phyloP scores from a whole-genome alignment of 2,329 filamentous ascomycete genomes.

The Xylaria sp. region DNA sequence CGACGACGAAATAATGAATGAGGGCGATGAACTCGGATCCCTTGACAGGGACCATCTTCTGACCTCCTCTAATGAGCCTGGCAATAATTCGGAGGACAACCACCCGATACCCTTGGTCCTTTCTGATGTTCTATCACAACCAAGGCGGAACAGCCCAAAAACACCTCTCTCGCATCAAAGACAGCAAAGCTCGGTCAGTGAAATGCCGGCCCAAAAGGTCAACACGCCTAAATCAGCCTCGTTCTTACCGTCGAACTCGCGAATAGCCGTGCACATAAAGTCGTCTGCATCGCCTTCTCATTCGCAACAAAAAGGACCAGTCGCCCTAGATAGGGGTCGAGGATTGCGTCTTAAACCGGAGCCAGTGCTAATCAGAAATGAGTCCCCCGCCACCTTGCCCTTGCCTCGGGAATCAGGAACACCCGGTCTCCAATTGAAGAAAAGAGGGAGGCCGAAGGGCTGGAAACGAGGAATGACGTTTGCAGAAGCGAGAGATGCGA shows the following conservation, averaged over 20 bases:
- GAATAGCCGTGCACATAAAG: slow-evolving; percentile 33
- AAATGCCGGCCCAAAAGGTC: slow-evolving; percentile 4
- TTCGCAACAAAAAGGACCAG: slow-evolving; percentile 10
- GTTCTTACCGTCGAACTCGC: slow-evolving; percentile 9
- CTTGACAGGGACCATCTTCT: not conserved
- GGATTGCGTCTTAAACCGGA: slow-evolving; percentile 7
- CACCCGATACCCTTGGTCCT: slow-evolving; percentile 6
- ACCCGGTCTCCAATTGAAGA: slow-evolving; percentile 28
- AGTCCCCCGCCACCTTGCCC: slow-evolving; percentile 6
- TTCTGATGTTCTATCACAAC: slow-evolving; percentile 21
- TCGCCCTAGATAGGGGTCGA: not conserved
- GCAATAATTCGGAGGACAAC: slow-evolving; percentile 4
- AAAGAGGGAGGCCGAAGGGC: slow-evolving; percentile 53
- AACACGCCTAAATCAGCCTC: slow-evolving; percentile 9
- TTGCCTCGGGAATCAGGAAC: slow-evolving; percentile 10
- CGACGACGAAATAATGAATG: slow-evolving; percentile 3
- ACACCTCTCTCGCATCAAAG: slow-evolving; percentile 6
- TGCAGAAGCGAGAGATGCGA: slow-evolving; percentile 18
- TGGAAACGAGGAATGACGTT: slow-evolving; percentile 44
- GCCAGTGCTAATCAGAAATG: slow-evolving; percentile 2
- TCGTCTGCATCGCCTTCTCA: slow-evolving; percentile 24
- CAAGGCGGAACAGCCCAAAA: slow-evolving; percentile 1
- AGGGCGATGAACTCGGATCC: not conserved
- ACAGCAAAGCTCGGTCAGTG: not conserved
- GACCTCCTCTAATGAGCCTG: not conserved